Evolutionary conservation across 1,284 basidiomycete species (phyloP), one percentile per base, ranked within the genome.

Genomic region (Cutaneotrichosporon curvatum): DNA sequence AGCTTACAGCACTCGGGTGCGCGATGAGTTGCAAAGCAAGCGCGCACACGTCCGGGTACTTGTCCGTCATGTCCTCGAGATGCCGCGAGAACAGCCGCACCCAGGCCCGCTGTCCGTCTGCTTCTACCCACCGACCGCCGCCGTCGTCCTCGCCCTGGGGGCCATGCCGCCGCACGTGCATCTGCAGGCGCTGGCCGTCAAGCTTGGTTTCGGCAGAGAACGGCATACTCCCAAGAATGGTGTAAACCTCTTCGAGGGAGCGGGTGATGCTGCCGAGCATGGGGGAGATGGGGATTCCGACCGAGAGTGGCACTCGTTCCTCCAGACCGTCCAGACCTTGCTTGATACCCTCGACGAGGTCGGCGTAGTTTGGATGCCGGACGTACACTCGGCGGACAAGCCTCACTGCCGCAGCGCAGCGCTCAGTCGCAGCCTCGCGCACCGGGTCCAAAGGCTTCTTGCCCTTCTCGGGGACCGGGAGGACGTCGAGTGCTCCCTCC

Each of bases 51-150:
- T 96, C 91, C 11, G 91, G 91, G 66, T 95, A 96, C 83, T 90
- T 89, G 54, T 81, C 80, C 3, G 87, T 91, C 87, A 91, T 91
- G 60, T 91, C 84, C 70, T 94, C 90, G 21, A 95, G 73, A 73
- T 94, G 89, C 25, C 71, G 79, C 47, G 85, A 87, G 72, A 95
- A 95, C 37, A 94, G 75, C 42, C 81, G 79, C 31, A 90, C 78
- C 50, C 72, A 76, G 19, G 76, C 62, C 33, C 68, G 61, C 19
- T 46, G 39, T 28, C 63, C 66, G 37, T 74, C 73, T 51, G 74
- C 69, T 18, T 66, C 46, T 2, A 68, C 65, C 71, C 69, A 72
- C 31, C 60, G 52, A 0, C 68, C 71, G 2, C 70, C 71, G 19
- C 68, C 67, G 38, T 67, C 63, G 28, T 65, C 60, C 36, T 68